phyloP scores from a whole-genome alignment of 768 basidiomycete species.

The Rhodotorula kratochvilovae region DNA sequence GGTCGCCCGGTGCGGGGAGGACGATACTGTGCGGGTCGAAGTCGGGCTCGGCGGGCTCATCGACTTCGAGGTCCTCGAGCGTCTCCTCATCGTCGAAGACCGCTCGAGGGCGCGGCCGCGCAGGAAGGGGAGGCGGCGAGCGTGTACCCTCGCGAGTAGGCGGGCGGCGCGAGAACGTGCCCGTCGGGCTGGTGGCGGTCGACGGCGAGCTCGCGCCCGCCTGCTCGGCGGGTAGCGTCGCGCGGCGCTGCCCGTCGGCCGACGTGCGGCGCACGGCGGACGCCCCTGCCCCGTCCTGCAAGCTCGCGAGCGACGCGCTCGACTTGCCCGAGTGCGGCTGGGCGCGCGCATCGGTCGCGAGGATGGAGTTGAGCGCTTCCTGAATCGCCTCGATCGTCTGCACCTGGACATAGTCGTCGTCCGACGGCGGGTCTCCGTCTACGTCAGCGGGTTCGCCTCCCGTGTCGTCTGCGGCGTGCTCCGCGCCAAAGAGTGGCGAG shows the following conservation, averaged over 20 bases:
- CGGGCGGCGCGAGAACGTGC: constrained; percentile 10
- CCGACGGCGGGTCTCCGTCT: not conserved
- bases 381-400: constrained; percentile 93
- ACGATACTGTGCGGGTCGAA: constrained; percentile 55
- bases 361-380: constrained; percentile 91
- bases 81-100: constrained; percentile 53
- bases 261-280: not conserved
- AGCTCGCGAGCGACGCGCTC: not conserved
- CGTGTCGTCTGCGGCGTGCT: not conserved
- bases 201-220: not conserved
- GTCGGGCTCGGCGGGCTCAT: constrained; percentile 51
- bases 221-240: not conserved
- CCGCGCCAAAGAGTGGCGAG: constrained; percentile 49
- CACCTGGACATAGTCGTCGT: constrained; percentile 62
- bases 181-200: constrained; percentile 33
- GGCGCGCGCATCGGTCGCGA: constrained; percentile 64
- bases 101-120: not conserved
- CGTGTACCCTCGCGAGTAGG: not conserved
- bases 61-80: constrained; percentile 43
- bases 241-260: not conserved
- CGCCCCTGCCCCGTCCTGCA: not conserved
- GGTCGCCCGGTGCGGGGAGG: constrained; percentile 79
- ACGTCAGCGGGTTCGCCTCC: not conserved
- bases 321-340: not conserved
- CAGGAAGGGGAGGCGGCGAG: constrained; percentile 19